These are phyloP conservation scores for Phaseolus coccineus DNA, from an alignment of 331 rosid species.

Conservation along the genomic window DNA sequence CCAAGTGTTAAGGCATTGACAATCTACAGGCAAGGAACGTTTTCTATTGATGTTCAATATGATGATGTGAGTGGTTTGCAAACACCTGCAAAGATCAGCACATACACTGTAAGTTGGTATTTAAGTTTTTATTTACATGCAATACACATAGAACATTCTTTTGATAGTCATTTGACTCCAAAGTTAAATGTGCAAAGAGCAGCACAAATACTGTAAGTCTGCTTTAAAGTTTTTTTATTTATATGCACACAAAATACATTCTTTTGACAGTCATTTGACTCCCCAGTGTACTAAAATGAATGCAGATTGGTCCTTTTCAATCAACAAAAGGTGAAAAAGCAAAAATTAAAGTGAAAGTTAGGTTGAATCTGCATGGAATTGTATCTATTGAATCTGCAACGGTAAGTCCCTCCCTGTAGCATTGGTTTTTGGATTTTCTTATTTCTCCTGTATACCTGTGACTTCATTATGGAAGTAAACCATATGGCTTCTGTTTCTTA, in stretches of 20 bases:
- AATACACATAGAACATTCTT: not conserved
- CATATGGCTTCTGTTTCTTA: not conserved
- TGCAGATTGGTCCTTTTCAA: constrained; percentile 93
- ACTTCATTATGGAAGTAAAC: not conserved
- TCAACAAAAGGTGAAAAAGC: constrained; percentile 66
- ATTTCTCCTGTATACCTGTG: not conserved
- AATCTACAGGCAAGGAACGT: constrained; percentile 72
- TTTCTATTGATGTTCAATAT: constrained; percentile 80
- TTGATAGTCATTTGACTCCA: not conserved
- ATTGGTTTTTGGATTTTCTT: not conserved
- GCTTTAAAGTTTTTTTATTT: not conserved
- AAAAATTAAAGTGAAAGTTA: constrained; percentile 79
- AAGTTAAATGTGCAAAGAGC: constrained; percentile 55
- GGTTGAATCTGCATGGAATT: constrained; percentile 84
- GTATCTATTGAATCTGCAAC: constrained; percentile 78
- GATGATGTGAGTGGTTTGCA: constrained; percentile 66
- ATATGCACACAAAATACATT: not conserved
- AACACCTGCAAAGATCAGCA: constrained; percentile 77
- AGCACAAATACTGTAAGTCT: constrained; percentile 78
- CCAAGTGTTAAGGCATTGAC: constrained; percentile 87
- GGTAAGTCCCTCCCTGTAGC: constrained; percentile 57
- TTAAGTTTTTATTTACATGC: not conserved
- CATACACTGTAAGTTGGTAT: constrained; percentile 71
- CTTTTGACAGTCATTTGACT: not conserved
- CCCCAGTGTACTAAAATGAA: constrained; percentile 15